A percentile compares a stretch with the other conserved stretches of the same genome.
Evolutionary conservation across 768 basidiomycete species (phyloP).

Genomic region (Tubosaeta sp.): DNA sequence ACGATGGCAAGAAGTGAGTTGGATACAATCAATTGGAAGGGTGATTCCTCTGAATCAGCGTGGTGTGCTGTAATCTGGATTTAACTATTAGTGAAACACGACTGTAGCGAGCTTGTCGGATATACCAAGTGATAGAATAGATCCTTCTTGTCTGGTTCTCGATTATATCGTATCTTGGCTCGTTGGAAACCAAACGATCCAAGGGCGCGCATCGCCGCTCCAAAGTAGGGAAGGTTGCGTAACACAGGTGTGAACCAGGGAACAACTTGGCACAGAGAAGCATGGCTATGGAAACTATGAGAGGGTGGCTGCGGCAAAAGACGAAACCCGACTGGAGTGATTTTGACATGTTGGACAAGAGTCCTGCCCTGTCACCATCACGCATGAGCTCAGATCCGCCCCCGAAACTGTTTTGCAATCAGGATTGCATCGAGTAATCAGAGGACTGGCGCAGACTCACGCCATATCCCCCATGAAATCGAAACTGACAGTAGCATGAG

Average conservation of each 20-base stretch:
- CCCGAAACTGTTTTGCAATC: constrained; percentile 29
- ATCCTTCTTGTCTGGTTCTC: constrained; percentile 20
- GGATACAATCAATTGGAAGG: constrained; percentile 29
- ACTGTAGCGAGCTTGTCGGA: neutral
- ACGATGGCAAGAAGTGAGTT: constrained; percentile 37
- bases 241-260: constrained; percentile 26
- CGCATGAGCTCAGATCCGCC: constrained; percentile 37
- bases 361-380: constrained; percentile 31
- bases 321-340: constrained; percentile 25
- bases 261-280: constrained; percentile 10
- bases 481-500: constrained; percentile 11
- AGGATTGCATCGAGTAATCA: neutral
- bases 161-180: constrained; percentile 20
- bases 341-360: constrained; percentile 27
- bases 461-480: constrained; percentile 30
- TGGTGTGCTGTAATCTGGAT: constrained; percentile 26
- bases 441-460: constrained; percentile 12
- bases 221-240: constrained; percentile 29
- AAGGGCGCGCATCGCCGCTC: constrained; percentile 25
- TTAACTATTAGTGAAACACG: neutral
- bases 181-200: constrained; percentile 26
- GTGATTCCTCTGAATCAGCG: constrained; percentile 22
- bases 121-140: constrained; percentile 43
- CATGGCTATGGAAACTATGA: constrained; percentile 12
- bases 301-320: neutral